A percentile compares a stretch with the other conserved stretches of the same genome.
Conservation (phyloP, 352 stramenopile genomes). For the Thalassiosira sp. region DNA sequence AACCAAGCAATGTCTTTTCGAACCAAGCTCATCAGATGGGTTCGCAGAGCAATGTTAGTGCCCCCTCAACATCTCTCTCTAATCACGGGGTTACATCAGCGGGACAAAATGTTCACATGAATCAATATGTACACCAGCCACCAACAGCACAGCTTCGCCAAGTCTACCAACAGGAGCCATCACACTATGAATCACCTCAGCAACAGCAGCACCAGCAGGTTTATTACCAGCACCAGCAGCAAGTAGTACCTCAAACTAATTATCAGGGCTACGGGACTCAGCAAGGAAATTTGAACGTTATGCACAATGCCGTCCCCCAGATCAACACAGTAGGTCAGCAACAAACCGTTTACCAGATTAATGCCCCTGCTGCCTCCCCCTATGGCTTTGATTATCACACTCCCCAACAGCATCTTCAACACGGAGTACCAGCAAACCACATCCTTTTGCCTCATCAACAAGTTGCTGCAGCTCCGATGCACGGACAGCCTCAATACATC, state of each 20-base stretch:
- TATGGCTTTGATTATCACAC: constrained; percentile 39
- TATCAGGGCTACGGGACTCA: constrained; percentile 8
- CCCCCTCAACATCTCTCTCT: not conserved
- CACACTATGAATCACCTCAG: constrained; percentile 17
- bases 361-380: constrained; percentile 12
- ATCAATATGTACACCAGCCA: constrained; percentile 32
- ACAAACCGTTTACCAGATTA: constrained; percentile 44
- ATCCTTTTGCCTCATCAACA: constrained; percentile 22
- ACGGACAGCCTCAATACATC: constrained; percentile 42
- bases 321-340: constrained; percentile 25
- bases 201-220: constrained; percentile 36
- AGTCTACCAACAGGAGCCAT: constrained; percentile 18
- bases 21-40: constrained; percentile 25
- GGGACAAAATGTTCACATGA: constrained; percentile 3
- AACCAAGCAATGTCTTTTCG: constrained; percentile 12
- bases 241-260: constrained; percentile 6
- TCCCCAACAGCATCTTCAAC: constrained; percentile 21
- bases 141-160: constrained; percentile 18
- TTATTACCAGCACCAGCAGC: constrained; percentile 28
- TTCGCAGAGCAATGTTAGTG: constrained; percentile 8
- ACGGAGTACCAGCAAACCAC: constrained; percentile 28
- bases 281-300: constrained; percentile 20
- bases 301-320: constrained; percentile 8
- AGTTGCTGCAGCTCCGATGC: constrained; percentile 4
- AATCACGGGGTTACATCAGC: not conserved